These are phyloP conservation scores for Penicillium sp. DNA, from an alignment of 2,329 filamentous ascomycete species.

Conservation along the genomic window DNA sequence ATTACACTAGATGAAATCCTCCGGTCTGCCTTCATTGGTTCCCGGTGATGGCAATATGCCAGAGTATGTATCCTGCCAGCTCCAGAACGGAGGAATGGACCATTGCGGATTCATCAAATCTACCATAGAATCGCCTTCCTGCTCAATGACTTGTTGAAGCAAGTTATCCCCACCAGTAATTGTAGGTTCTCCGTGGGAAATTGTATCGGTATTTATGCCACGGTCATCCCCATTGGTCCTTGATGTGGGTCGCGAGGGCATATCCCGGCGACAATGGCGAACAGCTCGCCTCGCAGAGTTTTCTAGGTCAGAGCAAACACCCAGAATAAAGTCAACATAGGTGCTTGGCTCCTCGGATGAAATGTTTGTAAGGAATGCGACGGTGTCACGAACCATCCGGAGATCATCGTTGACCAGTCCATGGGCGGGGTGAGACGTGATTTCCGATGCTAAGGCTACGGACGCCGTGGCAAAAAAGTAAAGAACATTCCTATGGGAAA, in stretches of 20 bases:
- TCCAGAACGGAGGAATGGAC: constrained; percentile 14
- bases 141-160: background rate
- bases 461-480: constrained; percentile 16
- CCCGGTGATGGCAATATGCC: background rate
- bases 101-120: constrained; percentile 7
- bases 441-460: constrained; percentile 5
- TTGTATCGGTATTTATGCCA: background rate
- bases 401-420: background rate
- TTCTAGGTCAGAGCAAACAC: constrained; percentile 11
- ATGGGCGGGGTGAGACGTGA: background rate
- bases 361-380: constrained; percentile 4
- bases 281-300: constrained; percentile 2
- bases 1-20: background rate
- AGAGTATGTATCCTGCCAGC: constrained; percentile 3
- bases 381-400: background rate
- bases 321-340: constrained; percentile 15
- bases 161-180: background rate
- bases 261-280: background rate
- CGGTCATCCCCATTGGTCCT: background rate
- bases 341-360: constrained; percentile 13
- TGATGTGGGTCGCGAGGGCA: background rate
- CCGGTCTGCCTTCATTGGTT: background rate
- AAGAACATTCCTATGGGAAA: constrained; percentile 10
- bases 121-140: background rate
- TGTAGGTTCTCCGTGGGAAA: background rate